Evolutionary conservation across 208 protist genomes (phyloP).

Genomic region (Leishmania aethiopica): DNA sequence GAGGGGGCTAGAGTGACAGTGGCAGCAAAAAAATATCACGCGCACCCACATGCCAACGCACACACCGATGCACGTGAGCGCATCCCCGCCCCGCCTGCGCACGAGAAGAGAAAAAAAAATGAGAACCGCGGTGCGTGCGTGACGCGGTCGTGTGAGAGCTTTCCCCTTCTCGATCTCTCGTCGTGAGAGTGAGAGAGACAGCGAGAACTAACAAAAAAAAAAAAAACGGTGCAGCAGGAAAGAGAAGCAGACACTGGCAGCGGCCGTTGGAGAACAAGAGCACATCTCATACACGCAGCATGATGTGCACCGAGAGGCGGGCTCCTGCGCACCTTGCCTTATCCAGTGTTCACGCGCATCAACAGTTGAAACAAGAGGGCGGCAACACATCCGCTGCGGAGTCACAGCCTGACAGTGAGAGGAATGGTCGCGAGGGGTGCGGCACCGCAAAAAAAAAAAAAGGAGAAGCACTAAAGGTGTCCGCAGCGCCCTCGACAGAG

Average conservation of each 20-base stretch:
- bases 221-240: neutral
- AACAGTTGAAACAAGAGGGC: neutral
- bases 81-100: neutral
- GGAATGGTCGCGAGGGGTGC: too few species aligned
- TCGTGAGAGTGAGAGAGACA: neutral
- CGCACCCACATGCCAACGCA: neutral
- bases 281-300: neutral
- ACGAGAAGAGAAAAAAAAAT: slow-evolving; percentile 8
- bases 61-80: too few species aligned
- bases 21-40: neutral
- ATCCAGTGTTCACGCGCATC: neutral
- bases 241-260: neutral
- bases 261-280: neutral
- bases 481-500: neutral
- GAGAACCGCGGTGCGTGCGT: neutral
- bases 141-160: neutral
- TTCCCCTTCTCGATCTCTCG: neutral
- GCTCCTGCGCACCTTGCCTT: neutral
- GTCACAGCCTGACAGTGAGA: neutral
- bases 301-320: neutral
- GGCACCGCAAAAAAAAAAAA: too few species aligned
- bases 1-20: neutral
- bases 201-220: neutral
- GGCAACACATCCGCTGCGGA: neutral
- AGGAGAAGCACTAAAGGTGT: too few species aligned